These are phyloP conservation scores for Hericium coralloides DNA, from an alignment of 768 basidiomycete species.

Conservation along the genomic window DNA sequence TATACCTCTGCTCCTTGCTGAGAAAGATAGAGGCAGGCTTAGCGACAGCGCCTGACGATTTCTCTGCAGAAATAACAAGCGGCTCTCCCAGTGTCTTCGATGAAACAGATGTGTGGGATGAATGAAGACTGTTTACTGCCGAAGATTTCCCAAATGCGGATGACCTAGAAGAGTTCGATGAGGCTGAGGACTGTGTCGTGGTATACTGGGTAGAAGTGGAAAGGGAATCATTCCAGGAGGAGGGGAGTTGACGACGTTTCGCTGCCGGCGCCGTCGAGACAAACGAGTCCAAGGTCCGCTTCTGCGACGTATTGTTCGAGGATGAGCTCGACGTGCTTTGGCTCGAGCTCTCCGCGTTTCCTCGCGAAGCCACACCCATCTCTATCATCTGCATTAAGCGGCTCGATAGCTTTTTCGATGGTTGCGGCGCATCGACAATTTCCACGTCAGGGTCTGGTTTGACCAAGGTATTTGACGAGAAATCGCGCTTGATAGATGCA, in stretches of 20 bases:
- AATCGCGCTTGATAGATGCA: constrained; percentile 52
- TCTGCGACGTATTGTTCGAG: constrained; percentile 9
- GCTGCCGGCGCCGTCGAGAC: neutral
- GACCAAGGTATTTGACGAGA: constrained; percentile 31
- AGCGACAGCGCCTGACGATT: constrained; percentile 6
- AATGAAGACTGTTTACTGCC: too few species aligned
- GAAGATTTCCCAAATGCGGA: neutral
- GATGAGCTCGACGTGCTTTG: constrained; percentile 5
- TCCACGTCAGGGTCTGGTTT: constrained; percentile 24
- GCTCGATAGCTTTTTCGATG: constrained; percentile 22
- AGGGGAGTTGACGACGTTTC: constrained; percentile 10
- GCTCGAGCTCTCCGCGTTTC: neutral
- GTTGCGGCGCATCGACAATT: constrained; percentile 29
- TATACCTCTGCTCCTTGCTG: constrained; percentile 80
- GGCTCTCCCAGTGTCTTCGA: constrained; percentile 5
- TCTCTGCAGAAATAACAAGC: constrained; percentile 20
- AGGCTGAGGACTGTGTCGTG: neutral
- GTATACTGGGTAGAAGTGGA: neutral
- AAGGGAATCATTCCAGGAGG: constrained; percentile 7
- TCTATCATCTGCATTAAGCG: constrained; percentile 12
- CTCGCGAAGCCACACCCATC: constrained; percentile 9
- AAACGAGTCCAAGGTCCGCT: constrained; percentile 12
- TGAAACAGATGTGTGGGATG: neutral
- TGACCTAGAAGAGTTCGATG: neutral
- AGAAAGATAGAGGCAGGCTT: constrained; percentile 44